Evolutionary conservation across 2,329 filamentous ascomycete genomes (phyloP).

Genomic region (Ophiostoma angusticollis): DNA sequence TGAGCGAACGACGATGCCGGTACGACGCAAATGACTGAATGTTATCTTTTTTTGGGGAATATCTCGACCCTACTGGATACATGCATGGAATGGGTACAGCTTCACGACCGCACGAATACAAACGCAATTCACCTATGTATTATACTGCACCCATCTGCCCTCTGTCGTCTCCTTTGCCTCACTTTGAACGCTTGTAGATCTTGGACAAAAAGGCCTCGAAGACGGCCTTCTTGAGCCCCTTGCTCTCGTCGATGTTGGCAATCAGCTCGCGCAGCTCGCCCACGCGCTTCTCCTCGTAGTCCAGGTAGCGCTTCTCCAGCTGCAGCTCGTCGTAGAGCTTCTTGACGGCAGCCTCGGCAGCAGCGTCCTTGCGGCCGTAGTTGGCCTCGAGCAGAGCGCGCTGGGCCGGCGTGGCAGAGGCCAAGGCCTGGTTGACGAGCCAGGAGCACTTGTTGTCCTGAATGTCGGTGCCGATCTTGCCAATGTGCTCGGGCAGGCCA

Average conservation of each 20-base stretch:
- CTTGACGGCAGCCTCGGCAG: slow-evolving; percentile 77
- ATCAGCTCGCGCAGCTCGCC: slow-evolving; percentile 67
- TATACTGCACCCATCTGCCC: neutral
- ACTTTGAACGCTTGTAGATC: slow-evolving; percentile 98
- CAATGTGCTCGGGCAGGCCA: slow-evolving; percentile 80
- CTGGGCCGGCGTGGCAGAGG: slow-evolving; percentile 70
- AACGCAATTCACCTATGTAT: too few relatives aligned
- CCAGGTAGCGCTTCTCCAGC: slow-evolving; percentile 69
- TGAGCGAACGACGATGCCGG: neutral
- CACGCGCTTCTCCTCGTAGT: slow-evolving; percentile 82
- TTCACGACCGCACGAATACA: too few relatives aligned
- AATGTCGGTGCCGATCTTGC: slow-evolving; percentile 98
- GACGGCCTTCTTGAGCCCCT: slow-evolving; percentile 78
- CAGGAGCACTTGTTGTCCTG: slow-evolving; percentile 99
- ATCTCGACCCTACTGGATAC: too few relatives aligned
- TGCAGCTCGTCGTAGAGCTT: slow-evolving; percentile 75
- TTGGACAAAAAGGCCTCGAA: slow-evolving; percentile 86
- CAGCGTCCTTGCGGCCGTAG: slow-evolving; percentile 84
- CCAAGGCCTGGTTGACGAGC: slow-evolving; percentile 89
- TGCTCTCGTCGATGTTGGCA: slow-evolving; percentile 65
- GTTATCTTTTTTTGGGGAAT: too few relatives aligned
- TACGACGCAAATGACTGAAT: too few relatives aligned
- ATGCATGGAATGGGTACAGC: too few relatives aligned
- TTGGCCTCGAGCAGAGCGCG: slow-evolving; percentile 77
- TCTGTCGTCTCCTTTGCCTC: neutral